Percentiles rank a stretch among this genome's conserved stretches.
Evolutionary conservation across 768 basidiomycete genomes (phyloP).

Genomic region (Podaxis sp.): DNA sequence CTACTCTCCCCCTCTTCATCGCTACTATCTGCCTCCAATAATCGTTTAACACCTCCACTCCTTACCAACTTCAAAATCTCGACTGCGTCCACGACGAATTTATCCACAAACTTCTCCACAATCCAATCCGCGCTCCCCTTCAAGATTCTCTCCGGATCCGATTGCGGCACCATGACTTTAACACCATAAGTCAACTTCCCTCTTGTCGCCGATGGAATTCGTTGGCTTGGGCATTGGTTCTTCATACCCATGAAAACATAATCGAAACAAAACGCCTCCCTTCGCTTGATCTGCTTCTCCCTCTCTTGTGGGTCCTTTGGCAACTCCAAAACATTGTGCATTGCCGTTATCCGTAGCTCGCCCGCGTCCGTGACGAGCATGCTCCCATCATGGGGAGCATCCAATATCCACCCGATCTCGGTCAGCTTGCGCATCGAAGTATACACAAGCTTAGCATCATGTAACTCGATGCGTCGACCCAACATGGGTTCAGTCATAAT

Average conservation of each 20-base stretch:
- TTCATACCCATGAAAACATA: not conserved
- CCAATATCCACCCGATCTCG: not conserved
- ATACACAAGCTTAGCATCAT: not conserved
- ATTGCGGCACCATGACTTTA: not conserved
- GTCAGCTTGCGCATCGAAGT: not conserved
- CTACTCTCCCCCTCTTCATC: not conserved
- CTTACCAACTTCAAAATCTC: not conserved
- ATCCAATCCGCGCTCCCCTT: not conserved
- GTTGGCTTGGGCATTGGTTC: not conserved
- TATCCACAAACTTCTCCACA: not conserved
- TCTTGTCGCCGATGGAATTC: not conserved
- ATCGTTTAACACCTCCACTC: not conserved
- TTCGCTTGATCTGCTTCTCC: not conserved
- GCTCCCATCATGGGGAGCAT: not conserved
- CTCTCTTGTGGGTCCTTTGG: not conserved
- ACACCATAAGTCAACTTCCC: not conserved
- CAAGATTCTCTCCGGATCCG: not conserved
- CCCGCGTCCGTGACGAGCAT: not conserved
- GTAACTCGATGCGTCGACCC: not conserved
- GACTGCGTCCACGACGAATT: too few species aligned
- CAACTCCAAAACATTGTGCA: constrained; percentile 5
- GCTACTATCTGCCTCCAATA: not conserved
- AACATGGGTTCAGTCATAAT: constrained; percentile 3
- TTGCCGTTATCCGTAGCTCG: not conserved
- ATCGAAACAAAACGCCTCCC: not conserved